Evolutionary conservation across 768 basidiomycete species (phyloP).

Genomic region (Podaxis mareebaensis): DNA sequence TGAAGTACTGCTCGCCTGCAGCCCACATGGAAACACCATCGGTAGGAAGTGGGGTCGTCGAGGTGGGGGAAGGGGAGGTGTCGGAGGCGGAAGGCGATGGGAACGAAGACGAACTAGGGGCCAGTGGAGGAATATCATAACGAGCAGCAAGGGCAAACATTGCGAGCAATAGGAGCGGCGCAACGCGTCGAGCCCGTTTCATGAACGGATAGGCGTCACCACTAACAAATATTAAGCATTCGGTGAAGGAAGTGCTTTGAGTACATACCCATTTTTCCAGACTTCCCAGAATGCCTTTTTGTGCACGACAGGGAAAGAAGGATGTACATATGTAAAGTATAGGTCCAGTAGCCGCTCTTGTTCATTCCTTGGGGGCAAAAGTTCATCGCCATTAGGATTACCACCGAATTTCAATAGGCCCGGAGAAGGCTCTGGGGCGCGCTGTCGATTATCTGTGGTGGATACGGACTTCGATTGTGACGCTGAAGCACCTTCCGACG

Average conservation of each 20-base stretch:
- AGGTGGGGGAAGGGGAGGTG: constrained; percentile 5
- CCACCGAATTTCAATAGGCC: background rate
- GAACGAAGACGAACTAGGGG: background rate
- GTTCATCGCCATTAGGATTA: background rate
- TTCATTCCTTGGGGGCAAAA: constrained; percentile 4
- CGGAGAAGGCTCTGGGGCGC: background rate
- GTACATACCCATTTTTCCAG: constrained; percentile 41
- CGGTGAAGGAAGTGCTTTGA: background rate
- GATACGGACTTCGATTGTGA: background rate
- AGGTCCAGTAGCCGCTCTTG: constrained; percentile 70
- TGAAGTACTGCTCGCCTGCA: constrained; percentile 74
- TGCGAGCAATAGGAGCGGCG: constrained; percentile 71
- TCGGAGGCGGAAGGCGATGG: background rate
- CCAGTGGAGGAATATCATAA: constrained; percentile 40
- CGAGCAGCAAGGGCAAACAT: constrained; percentile 86
- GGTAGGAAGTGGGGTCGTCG: constrained; percentile 35
- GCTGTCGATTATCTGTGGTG: background rate
- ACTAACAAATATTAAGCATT: background rate
- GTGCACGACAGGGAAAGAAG: constrained; percentile 75
- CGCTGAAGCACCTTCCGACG: background rate
- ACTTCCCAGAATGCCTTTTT: constrained; percentile 67
- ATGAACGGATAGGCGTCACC: constrained; percentile 36
- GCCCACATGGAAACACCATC: constrained; percentile 71
- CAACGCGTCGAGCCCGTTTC: constrained; percentile 46
- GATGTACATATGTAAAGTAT: constrained; percentile 83